These are phyloP conservation scores for Ministeria vibrans DNA, from an alignment of 78 protist genomes.

Conservation along the genomic window DNA sequence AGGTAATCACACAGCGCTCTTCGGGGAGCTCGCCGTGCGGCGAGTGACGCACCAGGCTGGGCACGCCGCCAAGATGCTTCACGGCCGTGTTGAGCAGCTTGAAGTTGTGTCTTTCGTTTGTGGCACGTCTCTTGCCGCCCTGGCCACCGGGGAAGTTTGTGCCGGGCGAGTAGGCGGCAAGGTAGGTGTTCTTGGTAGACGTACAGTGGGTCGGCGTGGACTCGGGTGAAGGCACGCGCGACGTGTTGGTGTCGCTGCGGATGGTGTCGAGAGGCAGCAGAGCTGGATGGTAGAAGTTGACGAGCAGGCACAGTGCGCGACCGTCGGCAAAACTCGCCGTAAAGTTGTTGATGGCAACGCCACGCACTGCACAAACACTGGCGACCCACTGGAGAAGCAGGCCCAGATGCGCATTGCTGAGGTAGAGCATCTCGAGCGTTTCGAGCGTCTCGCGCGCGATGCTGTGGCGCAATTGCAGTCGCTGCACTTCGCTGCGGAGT, in stretches of 20 bases:
- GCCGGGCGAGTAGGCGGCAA: too few species aligned
- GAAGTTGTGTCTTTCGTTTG: neutral
- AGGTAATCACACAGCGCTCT: neutral
- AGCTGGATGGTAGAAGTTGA: neutral
- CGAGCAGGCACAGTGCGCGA: neutral
- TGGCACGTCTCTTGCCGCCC: neutral
- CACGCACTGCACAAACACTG: neutral
- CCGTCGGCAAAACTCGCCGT: neutral
- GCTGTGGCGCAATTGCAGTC: neutral
- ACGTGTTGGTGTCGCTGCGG: neutral
- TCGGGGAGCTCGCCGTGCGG: neutral
- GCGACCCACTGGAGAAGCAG: slow-evolving; percentile 2
- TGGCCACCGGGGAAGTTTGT: neutral
- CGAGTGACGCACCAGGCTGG: neutral
- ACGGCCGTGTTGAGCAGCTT: neutral
- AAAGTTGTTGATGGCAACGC: neutral
- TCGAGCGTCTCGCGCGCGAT: neutral
- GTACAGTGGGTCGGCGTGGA: too few species aligned
- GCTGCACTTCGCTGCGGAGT: neutral
- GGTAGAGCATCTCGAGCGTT: neutral
- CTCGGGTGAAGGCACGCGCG: neutral
- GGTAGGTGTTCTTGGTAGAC: too few species aligned
- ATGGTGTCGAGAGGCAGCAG: neutral
- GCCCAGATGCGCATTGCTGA: neutral
- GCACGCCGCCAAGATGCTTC: neutral